Percentiles rank a stretch among this genome's conserved stretches.
Evolutionary conservation across 805 yeast species (phyloP).

Genomic region (Candida corydali): DNA sequence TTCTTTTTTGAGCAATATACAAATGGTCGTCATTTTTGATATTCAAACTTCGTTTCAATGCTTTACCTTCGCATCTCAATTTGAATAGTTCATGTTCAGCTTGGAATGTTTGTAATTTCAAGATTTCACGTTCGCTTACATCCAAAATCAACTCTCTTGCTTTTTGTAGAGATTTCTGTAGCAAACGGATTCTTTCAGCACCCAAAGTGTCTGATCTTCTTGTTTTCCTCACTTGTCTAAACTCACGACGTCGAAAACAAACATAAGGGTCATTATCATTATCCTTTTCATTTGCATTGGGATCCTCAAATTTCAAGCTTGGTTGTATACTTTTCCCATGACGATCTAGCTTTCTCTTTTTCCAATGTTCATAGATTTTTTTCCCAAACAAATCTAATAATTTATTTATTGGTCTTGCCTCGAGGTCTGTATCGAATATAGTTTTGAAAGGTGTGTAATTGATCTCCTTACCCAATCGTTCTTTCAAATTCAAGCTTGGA

Average conservation of each 20-base stretch:
- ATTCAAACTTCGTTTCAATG: conserved; percentile 68
- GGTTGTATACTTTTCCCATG: conserved; percentile 74
- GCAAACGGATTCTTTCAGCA: conserved; percentile 70
- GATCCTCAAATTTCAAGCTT: conserved; percentile 76
- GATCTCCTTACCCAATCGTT: conserved; percentile 52
- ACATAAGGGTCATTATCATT: conserved; percentile 88
- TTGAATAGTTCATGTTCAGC: conserved; percentile 67
- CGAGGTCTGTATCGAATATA: conserved; percentile 46
- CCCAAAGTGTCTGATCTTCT: conserved; percentile 91
- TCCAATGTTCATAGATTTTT: conserved; percentile 78
- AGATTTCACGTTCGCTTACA: conserved; percentile 71
- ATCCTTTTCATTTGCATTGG: conserved; percentile 70
- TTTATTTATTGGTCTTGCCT: conserved; percentile 40
- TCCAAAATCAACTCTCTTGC: conserved; percentile 66
- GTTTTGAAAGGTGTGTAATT: conserved; percentile 56
- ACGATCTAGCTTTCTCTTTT: conserved; percentile 61
- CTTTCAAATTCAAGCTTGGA: conserved; percentile 55
- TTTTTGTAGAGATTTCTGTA: conserved; percentile 72
- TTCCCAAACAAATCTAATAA: conserved; percentile 60
- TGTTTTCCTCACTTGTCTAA: conserved; percentile 93
- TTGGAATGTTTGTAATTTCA: conserved; percentile 57
- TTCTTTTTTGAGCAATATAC: conserved; percentile 72
- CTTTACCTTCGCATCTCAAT: conserved; percentile 66
- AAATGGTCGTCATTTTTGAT: conserved; percentile 74
- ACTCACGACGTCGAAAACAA: conserved; percentile 92